A percentile compares a stretch with the other conserved stretches of the same genome.
phyloP scores from a whole-genome alignment of 768 basidiomycete genomes.

The Floccularia luteovirens region DNA sequence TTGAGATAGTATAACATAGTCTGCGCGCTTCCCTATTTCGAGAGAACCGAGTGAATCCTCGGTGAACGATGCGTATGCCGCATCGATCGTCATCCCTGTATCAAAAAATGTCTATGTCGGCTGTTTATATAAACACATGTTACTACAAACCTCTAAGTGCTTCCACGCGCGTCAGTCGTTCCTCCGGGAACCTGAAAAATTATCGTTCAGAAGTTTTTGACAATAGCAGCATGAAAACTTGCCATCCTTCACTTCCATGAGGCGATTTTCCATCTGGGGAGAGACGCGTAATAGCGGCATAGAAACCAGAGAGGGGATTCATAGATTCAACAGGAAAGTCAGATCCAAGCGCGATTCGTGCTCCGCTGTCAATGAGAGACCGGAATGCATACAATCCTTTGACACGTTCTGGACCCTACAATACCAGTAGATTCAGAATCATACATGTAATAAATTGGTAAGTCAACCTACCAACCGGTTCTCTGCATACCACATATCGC shows the following conservation, averaged over 20 bases:
- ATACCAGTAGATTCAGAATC: conserved; percentile 4
- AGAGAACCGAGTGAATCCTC: conserved; percentile 72
- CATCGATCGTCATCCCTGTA: conserved; percentile 79
- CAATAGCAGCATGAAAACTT: too few species aligned
- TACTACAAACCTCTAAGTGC: conserved; percentile 54
- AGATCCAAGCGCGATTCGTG: conserved; percentile 72
- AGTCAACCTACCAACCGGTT: conserved; percentile 54
- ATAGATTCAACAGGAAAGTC: conserved; percentile 88
- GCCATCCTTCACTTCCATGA: conserved; percentile 82
- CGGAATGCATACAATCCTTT: conserved; percentile 86
- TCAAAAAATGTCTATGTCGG: conserved; percentile 1
- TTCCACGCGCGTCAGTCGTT: conserved; percentile 68
- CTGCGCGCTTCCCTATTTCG: conserved; percentile 70
- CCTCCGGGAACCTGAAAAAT: conserved; percentile 66
- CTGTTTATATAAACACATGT: background rate
- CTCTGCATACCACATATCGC: conserved; percentile 89
- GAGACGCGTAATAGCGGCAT: conserved; percentile 79
- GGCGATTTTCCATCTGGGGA: conserved; percentile 68
- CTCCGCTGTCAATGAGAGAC: conserved; percentile 55
- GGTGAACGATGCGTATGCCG: conserved; percentile 83
- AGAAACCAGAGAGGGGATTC: conserved; percentile 80
- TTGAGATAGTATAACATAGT: conserved; percentile 77
- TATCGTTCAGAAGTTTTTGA: too few species aligned
- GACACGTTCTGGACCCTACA: conserved; percentile 74
- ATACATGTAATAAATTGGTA: background rate